Percentiles rank a stretch among this genome's conserved stretches.
These are phyloP conservation scores for Coniochaeta ligniaria DNA, from an alignment of 2,329 filamentous ascomycete species.

Conservation along the genomic window DNA sequence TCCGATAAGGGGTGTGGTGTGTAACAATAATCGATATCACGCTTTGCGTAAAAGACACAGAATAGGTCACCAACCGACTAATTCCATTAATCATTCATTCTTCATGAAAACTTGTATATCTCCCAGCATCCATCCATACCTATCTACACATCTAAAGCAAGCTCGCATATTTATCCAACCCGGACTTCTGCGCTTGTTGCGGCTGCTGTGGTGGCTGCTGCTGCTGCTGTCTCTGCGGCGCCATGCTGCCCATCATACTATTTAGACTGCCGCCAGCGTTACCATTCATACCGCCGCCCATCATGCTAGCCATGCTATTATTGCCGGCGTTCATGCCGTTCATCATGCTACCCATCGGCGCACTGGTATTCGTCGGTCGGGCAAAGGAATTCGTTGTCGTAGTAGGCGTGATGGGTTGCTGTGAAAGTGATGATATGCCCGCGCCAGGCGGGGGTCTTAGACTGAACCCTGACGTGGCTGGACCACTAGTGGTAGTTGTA, in stretches of 20 bases:
- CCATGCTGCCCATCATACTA: constrained; percentile 18
- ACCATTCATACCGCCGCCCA: constrained; percentile 10
- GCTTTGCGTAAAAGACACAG: not conserved
- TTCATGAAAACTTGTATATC: not conserved
- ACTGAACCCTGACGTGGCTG: constrained; percentile 32
- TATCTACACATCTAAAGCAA: constrained; percentile 37
- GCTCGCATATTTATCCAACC: constrained; percentile 63
- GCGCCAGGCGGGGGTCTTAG: constrained; percentile 36
- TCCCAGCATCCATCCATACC: not conserved
- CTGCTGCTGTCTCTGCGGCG: constrained; percentile 15
- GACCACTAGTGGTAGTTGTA: constrained; percentile 9
- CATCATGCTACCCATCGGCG: constrained; percentile 3
- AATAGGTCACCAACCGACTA: not conserved
- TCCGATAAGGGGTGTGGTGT: no score
- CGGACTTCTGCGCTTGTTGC: constrained; percentile 33
- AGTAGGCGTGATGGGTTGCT: not conserved
- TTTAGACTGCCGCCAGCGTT: not conserved
- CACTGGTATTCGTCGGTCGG: constrained; percentile 12
- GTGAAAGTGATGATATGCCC: not conserved
- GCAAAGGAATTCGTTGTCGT: constrained; percentile 16
- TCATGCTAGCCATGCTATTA: constrained; percentile 11
- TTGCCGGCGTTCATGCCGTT: constrained; percentile 6
- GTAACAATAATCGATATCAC: no score
- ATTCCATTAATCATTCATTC: not conserved
- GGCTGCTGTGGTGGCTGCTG: constrained; percentile 18